Base-by-base conservation (phyloP, 1,284 basidiomycete genomes). In the Microbotryum saponariae region DNA sequence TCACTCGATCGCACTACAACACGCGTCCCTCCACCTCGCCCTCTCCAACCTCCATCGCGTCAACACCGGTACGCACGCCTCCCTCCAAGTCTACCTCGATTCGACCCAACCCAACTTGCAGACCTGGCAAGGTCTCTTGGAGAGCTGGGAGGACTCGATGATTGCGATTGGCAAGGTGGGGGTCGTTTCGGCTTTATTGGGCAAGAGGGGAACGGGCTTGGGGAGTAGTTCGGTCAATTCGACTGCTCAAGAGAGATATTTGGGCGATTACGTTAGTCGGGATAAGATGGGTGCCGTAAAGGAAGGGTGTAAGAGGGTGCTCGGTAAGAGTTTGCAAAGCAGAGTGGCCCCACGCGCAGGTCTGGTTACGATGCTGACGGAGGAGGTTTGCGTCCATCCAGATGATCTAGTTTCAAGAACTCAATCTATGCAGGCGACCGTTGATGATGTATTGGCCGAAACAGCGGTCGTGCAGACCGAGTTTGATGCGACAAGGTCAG, bases 221-320 rank as follows among this genome's bases (percentile, higher is more conserved):
- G 3, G 45, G 27, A 27, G 60, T 25, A 21, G 25, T 20, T 20
- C 25, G 10, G 49, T 45, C 8, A 51, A 27, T n/a, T 31, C 23
- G 31, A 29, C 47, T 5, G 65, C 65, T 16, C 61, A 67, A 58
- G 66, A 68, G 47, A 53, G 70, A 8, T 56, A 54, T 10, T 50
- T 72, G 21, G 67, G 63, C 16, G 71, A 72, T 33, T 71, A 70
- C 37, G 70, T 72, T 20, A 64, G 59, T 10, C 50, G 53, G 21
- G 70, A 71, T 8, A 72, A 72, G 61, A 70, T 72, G 68, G 57
- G 68, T 7, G 68, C 64, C 0, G 71, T 72, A 10, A 56, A 62
- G n/a, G 69, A 69, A 27, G 64, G 61, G 8, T 72, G 71, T 47
- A 64, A 64, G 9, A 65, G 65, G 31, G 64, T 66, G 1, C 60